Evolutionary conservation across 1,284 basidiomycete genomes (phyloP).

Genomic region (Boletellus deceptivus): DNA sequence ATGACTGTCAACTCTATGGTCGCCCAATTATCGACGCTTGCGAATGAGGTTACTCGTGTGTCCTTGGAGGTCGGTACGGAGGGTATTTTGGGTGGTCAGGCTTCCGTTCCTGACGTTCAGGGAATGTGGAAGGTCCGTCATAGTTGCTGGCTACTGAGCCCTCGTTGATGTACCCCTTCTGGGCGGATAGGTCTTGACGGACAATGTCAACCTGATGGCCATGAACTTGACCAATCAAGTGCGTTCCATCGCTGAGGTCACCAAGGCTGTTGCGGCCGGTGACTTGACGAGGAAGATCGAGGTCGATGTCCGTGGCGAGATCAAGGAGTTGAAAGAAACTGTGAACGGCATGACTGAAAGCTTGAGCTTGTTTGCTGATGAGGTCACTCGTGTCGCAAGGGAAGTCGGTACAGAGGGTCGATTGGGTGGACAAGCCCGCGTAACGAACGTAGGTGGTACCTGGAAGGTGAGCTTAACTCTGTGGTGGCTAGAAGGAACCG

Average conservation of each 20-base stretch:
- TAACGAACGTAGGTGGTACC: conserved; percentile 92
- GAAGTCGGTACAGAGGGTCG: conserved; percentile 93
- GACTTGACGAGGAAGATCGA: conserved; percentile 90
- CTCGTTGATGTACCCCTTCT: conserved; percentile 1
- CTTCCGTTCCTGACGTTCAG: conserved; percentile 82
- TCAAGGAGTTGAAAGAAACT: conserved; percentile 82
- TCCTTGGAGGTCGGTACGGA: conserved; percentile 94
- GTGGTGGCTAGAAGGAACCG: neutral
- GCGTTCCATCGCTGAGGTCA: conserved; percentile 82
- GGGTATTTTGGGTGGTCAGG: conserved; percentile 95
- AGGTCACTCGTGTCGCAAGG: conserved; percentile 83
- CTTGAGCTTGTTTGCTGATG: conserved; percentile 84
- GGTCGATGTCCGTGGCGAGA: conserved; percentile 89
- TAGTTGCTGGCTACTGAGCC: neutral
- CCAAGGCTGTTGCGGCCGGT: conserved; percentile 87
- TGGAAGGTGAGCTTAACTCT: conserved; percentile 74
- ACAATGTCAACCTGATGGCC: conserved; percentile 87
- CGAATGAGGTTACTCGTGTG: conserved; percentile 83
- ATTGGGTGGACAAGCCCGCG: conserved; percentile 83
- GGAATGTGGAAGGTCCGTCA: conserved; percentile 83
- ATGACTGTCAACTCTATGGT: conserved; percentile 93
- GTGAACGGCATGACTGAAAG: conserved; percentile 92
- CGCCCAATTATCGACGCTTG: conserved; percentile 77
- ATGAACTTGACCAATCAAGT: conserved; percentile 93
- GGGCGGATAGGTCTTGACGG: conserved; percentile 55